Evolutionary conservation across 164 flowering plant genomes (phyloP).

Genomic region (Sextonia rubra): DNA sequence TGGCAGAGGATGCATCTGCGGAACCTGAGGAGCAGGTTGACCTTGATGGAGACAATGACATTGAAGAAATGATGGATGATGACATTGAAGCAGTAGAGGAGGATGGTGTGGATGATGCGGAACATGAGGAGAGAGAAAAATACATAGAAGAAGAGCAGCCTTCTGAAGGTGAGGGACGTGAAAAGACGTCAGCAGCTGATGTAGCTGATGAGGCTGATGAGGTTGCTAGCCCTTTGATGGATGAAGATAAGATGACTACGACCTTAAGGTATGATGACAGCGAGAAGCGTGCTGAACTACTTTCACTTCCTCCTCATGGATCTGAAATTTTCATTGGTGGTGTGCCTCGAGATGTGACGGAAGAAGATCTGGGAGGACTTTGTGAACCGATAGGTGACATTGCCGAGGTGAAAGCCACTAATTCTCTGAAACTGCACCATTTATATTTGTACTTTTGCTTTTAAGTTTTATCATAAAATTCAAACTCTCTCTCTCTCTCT

Average conservation of each 20-base stretch:
- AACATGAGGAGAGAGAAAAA: conserved; percentile 34
- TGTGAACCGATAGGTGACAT: conserved; percentile 80
- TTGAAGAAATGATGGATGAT: conserved; percentile 67
- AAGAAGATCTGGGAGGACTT: conserved; percentile 67
- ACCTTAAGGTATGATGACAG: conserved; percentile 36
- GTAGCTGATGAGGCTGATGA: conserved; percentile 29
- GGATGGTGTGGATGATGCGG: conserved; percentile 42
- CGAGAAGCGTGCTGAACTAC: conserved; percentile 72
- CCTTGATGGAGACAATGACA: conserved; percentile 83
- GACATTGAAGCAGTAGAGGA: conserved; percentile 68
- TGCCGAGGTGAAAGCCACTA: conserved; percentile 49
- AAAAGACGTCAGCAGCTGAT: conserved; percentile 33
- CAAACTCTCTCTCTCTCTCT: no score
- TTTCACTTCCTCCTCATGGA: conserved; percentile 93
- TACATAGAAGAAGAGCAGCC: conserved; percentile 33
- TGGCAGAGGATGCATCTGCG: conserved; percentile 47
- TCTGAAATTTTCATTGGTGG: conserved; percentile 96
- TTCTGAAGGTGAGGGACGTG: conserved; percentile 24
- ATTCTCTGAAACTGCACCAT: background rate
- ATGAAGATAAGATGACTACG: conserved; percentile 38
- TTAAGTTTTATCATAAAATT: background rate
- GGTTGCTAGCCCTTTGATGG: conserved; percentile 28
- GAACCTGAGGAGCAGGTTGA: conserved; percentile 87
- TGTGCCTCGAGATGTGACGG: conserved; percentile 66
- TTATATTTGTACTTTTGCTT: background rate